Conservation (phyloP, 2,329 filamentous ascomycete genomes). For the Sporothrix pallida region DNA sequence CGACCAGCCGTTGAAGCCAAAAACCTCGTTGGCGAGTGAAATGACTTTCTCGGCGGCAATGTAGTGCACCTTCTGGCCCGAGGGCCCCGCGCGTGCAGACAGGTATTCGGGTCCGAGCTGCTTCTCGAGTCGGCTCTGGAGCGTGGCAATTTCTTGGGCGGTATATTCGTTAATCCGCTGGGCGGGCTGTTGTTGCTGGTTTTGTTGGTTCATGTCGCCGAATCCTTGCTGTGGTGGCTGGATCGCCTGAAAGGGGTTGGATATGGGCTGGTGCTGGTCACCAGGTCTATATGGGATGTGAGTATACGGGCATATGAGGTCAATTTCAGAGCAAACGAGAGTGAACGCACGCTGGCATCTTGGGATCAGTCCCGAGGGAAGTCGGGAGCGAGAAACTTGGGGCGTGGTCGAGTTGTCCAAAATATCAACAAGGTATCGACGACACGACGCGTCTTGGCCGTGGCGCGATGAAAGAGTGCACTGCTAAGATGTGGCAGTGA, state of each 20-base stretch:
- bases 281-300: conserved; percentile 59
- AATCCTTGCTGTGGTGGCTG: conserved; percentile 27
- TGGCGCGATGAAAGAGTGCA: not conserved
- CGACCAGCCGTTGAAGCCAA: conserved; percentile 98
- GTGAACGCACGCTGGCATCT: conserved; percentile 39
- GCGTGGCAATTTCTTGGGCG: conserved; percentile 84
- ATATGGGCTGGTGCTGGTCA: conserved; percentile 67
- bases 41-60: conserved; percentile 97
- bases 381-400: not conserved
- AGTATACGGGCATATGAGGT: not conserved
- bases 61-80: conserved; percentile 88
- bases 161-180: conserved; percentile 78
- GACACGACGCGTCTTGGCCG: conserved; percentile 28
- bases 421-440: not conserved
- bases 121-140: conserved; percentile 86
- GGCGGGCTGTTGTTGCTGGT: conserved; percentile 47
- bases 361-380: conserved; percentile 19
- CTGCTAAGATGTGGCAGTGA: not conserved
- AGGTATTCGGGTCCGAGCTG: conserved; percentile 97
- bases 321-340: not conserved
- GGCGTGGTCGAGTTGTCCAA: not conserved
- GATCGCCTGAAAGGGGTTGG: conserved; percentile 75
- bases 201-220: conserved; percentile 22
- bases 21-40: conserved; percentile 90
- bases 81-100: conserved; percentile 81